These are phyloP conservation scores for Salix brachista DNA, from an alignment of 345 rosid genomes.

Conservation along the genomic window DNA sequence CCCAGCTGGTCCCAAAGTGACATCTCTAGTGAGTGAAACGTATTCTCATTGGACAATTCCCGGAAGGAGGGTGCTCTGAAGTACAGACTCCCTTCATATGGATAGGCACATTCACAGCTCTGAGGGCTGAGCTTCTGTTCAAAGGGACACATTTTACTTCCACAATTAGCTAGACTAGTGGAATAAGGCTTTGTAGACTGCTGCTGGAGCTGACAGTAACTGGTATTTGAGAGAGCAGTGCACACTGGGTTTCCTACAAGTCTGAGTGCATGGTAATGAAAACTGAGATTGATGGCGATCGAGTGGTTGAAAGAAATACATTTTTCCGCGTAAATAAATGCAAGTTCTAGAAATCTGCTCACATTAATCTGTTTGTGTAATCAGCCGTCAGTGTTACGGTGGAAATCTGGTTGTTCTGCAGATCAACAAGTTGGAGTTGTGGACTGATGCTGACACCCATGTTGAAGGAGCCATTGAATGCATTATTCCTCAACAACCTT, in stretches of 20 bases:
- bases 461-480: constrained; percentile 55
- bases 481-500: constrained; percentile 75
- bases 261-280: constrained; percentile 36
- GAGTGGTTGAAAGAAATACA: not conserved
- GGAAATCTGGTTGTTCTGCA: constrained; percentile 71
- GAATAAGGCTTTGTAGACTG: constrained; percentile 52
- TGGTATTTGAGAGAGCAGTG: constrained; percentile 53
- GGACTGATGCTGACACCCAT: constrained; percentile 52
- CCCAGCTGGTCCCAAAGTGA: constrained; percentile 68
- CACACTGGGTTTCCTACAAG: constrained; percentile 92
- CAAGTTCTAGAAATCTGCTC: constrained; percentile 17
- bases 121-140: constrained; percentile 88
- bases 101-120: constrained; percentile 84
- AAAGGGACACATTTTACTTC: constrained; percentile 47
- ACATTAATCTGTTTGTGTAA: constrained; percentile 60
- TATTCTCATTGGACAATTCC: constrained; percentile 50
- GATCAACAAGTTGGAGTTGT: constrained; percentile 61
- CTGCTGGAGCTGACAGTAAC: constrained; percentile 71
- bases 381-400: constrained; percentile 50
- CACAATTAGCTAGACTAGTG: constrained; percentile 72
- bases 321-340: not conserved
- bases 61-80: constrained; percentile 77
- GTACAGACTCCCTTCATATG: constrained; percentile 78
- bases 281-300: not conserved
- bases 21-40: constrained; percentile 75